Evolutionary conservation across 306 rosid species (phyloP).

Genomic region (Sesbania bispinosa): DNA sequence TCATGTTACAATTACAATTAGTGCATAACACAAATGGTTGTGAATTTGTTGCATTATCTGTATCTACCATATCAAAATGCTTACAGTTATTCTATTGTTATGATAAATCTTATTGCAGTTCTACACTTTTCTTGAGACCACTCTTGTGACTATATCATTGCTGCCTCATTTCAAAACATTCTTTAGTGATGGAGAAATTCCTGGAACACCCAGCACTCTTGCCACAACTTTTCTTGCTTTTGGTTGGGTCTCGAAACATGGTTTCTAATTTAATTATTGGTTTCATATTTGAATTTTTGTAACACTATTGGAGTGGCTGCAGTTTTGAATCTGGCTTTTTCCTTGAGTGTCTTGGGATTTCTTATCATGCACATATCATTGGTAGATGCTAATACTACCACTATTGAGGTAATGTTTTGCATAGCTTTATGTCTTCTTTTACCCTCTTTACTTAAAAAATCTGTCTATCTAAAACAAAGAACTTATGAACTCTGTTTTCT

Average conservation of each 20-base stretch:
- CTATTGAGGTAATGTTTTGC: slow-evolving; percentile 72
- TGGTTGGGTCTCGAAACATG: slow-evolving; percentile 62
- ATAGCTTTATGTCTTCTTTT: neutral
- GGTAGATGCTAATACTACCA: slow-evolving; percentile 87
- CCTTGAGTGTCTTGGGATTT: slow-evolving; percentile 91
- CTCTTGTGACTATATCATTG: slow-evolving; percentile 78
- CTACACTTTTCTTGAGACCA: slow-evolving; percentile 96
- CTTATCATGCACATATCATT: slow-evolving; percentile 90
- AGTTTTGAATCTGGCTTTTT: slow-evolving; percentile 95
- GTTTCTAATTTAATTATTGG: slow-evolving; percentile 2
- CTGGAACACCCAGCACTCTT: slow-evolving; percentile 93
- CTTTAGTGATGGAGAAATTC: slow-evolving; percentile 93
- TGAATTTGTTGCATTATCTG: neutral
- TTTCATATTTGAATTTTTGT: slow-evolving; percentile 27
- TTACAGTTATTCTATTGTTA: slow-evolving; percentile 1
- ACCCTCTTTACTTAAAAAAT: neutral
- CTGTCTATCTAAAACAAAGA: neutral
- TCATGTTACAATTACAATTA: too few relatives aligned
- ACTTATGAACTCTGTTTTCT: neutral
- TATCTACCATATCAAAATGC: neutral
- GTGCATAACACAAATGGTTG: too few relatives aligned
- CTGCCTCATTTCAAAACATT: slow-evolving; percentile 85
- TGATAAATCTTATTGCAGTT: slow-evolving; percentile 57
- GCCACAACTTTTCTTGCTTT: slow-evolving; percentile 98
- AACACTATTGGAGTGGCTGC: slow-evolving; percentile 31